These are phyloP conservation scores for Leccinum rimulosum DNA, from an alignment of 768 basidiomycete species.

Conservation along the genomic window DNA sequence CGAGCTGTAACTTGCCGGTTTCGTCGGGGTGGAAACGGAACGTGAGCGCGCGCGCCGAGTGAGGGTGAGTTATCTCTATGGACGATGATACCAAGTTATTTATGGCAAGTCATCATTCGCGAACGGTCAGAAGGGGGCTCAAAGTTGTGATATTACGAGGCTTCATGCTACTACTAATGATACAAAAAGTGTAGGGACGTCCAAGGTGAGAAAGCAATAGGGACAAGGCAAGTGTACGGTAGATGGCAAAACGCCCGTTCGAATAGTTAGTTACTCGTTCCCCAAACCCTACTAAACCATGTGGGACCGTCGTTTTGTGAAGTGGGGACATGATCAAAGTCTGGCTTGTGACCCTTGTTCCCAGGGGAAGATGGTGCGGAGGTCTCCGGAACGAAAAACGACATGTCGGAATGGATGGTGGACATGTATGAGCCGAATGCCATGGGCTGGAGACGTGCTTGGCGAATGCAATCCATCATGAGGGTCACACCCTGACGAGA, in stretches of 20 bases:
- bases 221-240: slow-evolving; percentile 17
- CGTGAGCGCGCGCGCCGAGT: background rate
- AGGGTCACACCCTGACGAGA: slow-evolving; percentile 87
- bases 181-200: slow-evolving; percentile 27
- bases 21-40: background rate
- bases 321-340: slow-evolving; percentile 7
- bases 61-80: background rate
- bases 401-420: slow-evolving; percentile 33
- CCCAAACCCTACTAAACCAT: slow-evolving; percentile 30
- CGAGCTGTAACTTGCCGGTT: too few species aligned
- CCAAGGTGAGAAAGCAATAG: slow-evolving; percentile 8
- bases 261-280: slow-evolving; percentile 14
- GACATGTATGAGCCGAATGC: slow-evolving; percentile 38
- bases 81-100: slow-evolving; percentile 2
- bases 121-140: background rate
- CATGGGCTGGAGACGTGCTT: slow-evolving; percentile 64
- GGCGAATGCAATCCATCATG: slow-evolving; percentile 74
- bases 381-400: slow-evolving; percentile 25
- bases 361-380: slow-evolving; percentile 13
- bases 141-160: slow-evolving; percentile 17
- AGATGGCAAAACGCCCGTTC: slow-evolving; percentile 4
- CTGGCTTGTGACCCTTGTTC: slow-evolving; percentile 18
- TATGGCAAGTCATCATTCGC: too few species aligned
- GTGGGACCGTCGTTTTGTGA: slow-evolving; percentile 12
- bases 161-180: slow-evolving; percentile 27